These are phyloP conservation scores for Alternaria sp. DNA, from an alignment of 2,329 filamentous ascomycete genomes.

Conservation along the genomic window DNA sequence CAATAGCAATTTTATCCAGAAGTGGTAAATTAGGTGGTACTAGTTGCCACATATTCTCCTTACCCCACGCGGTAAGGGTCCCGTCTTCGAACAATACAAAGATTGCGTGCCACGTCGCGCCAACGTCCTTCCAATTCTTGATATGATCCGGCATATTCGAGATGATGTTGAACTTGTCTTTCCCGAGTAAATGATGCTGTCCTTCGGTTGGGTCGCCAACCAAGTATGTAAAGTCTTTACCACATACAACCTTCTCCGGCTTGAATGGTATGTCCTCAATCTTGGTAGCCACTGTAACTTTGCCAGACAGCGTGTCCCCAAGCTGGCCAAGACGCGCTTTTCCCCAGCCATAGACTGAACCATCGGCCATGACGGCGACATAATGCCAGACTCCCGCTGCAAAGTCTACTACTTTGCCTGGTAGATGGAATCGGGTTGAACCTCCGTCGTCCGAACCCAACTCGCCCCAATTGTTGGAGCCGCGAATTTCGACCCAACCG, in stretches of 20 bases:
- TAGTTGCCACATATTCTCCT: slow-evolving; percentile 85
- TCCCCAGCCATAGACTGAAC: slow-evolving; percentile 87
- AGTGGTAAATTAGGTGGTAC: slow-evolving; percentile 68
- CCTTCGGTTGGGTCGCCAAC: slow-evolving; percentile 64
- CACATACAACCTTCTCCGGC: slow-evolving; percentile 75
- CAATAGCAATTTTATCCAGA: slow-evolving; percentile 73
- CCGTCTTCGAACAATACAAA: slow-evolving; percentile 72
- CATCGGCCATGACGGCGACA: slow-evolving; percentile 75
- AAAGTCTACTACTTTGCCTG: slow-evolving; percentile 63
- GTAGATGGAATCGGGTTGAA: not conserved
- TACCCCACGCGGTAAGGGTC: slow-evolving; percentile 76
- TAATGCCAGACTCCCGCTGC: slow-evolving; percentile 81
- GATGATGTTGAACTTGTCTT: slow-evolving; percentile 74
- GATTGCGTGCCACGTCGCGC: slow-evolving; percentile 83
- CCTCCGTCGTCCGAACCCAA: slow-evolving; percentile 19
- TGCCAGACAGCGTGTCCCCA: slow-evolving; percentile 61
- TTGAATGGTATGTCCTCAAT: slow-evolving; percentile 63
- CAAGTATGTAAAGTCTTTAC: slow-evolving; percentile 84
- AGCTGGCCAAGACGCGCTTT: slow-evolving; percentile 86
- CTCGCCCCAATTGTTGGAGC: slow-evolving; percentile 39
- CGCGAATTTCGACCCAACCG: slow-evolving; percentile 20
- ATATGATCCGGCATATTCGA: slow-evolving; percentile 64
- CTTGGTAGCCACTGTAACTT: slow-evolving; percentile 36
- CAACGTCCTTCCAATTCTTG: slow-evolving; percentile 71
- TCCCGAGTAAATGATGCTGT: slow-evolving; percentile 72